Evolutionary conservation across 345 rosid genomes (phyloP), one percentile per base, ranked within the genome.

Genomic region (Angophora floribunda): DNA sequence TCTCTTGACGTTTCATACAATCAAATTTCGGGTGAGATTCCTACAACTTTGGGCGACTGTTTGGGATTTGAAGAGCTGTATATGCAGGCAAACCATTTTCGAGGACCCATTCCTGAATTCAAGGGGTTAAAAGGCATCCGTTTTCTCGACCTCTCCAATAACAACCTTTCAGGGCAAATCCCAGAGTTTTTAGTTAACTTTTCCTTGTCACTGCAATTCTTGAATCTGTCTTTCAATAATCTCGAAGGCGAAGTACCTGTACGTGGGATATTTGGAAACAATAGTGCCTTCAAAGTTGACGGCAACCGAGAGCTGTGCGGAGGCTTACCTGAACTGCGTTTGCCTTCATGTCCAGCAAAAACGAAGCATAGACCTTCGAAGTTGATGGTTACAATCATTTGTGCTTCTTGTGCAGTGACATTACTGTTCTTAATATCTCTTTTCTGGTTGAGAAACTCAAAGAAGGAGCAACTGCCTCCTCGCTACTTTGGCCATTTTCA

Each of bases 91-190:
- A 90, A 88, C 85, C 52, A 7, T 6, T 85, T 90, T 45, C 63
- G 41, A 26, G 91, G 91, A 16, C 7, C 75, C 82, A 86, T 90
- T 86, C 91, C 91, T 57, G 30, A 65, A 59, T 88, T 88, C 28
- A 9, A 82, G 11, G 63, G 9, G 44, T 53, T 85, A 24, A 67
- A 44, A 88, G 91, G 86, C 5, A 32, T 88, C 6, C 80, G 86
- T 51, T 75, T 53, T 13, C 85, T 90, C 19, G 89, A 90, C 53
- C 90, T 90, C 70, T 90, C 91, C 47, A 16, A 79, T 10, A 90
- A 90, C 86, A 87, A 85, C 16, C 65, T 90, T 13, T 13, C 89
- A 0, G 90, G 89, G 14, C 22, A 52, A 63, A 88, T 90, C 75
- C 89, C 91, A 4, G 14, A 13, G 49, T 88, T 79, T 57, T 52